These are phyloP conservation scores for Aphanoascus verrucosus DNA, from an alignment of 2,329 filamentous ascomycete genomes.

Conservation along the genomic window DNA sequence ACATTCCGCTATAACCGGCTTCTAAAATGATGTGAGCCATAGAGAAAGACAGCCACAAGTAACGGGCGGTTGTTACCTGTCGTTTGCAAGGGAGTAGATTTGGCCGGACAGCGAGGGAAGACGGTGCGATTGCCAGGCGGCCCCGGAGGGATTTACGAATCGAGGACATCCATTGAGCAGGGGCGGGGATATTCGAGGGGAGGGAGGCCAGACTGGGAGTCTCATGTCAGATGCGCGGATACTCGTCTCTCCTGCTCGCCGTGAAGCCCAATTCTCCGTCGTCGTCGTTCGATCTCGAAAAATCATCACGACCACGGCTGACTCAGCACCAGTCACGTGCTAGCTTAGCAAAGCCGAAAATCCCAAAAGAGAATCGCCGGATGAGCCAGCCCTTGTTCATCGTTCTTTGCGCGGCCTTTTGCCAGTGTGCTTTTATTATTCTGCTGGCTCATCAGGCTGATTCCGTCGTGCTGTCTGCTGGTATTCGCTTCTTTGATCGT, in stretches of 20 bases:
- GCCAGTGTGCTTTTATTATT: not conserved
- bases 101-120: not conserved
- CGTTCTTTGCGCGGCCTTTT: not conserved
- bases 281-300: not conserved
- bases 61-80: not conserved
- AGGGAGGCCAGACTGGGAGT: not conserved
- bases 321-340: slow-evolving; percentile 1
- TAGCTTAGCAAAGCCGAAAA: slow-evolving; percentile 4
- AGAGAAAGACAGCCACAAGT: not conserved
- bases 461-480: not conserved
- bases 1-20: not conserved
- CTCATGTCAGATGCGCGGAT: not conserved
- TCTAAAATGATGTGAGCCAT: not conserved
- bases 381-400: slow-evolving; percentile 7
- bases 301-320: not conserved
- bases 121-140: slow-evolving; percentile 5
- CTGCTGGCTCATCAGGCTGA: not conserved
- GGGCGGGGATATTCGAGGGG: not conserved
- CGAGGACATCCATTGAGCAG: slow-evolving; percentile 14
- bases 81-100: not conserved
- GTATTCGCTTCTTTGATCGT: not conserved
- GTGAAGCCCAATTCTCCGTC: not conserved
- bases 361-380: slow-evolving; percentile 3
- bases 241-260: not conserved
- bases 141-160: slow-evolving; percentile 6